These are phyloP conservation scores for Trypanosoma caninum DNA, from an alignment of 208 protist species.

Conservation along the genomic window DNA sequence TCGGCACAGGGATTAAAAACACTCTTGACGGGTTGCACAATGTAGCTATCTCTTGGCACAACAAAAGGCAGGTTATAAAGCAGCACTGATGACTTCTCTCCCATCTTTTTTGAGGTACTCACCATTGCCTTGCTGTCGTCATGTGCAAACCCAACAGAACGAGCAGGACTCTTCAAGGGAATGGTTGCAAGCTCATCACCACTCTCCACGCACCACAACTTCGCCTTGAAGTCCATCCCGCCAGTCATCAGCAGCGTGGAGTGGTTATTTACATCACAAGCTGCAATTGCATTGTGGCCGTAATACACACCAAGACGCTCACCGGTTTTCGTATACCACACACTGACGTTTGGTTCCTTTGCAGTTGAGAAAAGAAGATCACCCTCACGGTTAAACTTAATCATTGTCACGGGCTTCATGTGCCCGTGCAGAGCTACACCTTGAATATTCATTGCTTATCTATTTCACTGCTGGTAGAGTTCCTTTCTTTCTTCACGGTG, in stretches of 20 bases:
- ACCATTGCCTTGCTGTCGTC: conserved; percentile 91
- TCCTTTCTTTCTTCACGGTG: conserved; percentile 1
- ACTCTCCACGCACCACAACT: conserved; percentile 91
- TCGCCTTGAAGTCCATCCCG: conserved; percentile 64
- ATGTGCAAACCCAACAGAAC: conserved; percentile 79
- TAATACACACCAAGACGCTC: conserved; percentile 96
- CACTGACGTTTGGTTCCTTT: conserved; percentile 89
- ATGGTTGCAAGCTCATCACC: conserved; percentile 84
- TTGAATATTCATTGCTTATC: conserved; percentile 39
- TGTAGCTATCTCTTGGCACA: conserved; percentile 45
- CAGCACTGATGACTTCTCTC: conserved; percentile 75
- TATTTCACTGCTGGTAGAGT: conserved; percentile 4
- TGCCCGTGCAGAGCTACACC: conserved; percentile 85
- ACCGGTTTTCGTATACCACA: conserved; percentile 95
- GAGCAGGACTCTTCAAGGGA: conserved; percentile 60
- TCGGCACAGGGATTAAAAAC: conserved; percentile 57
- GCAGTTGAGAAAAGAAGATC: conserved; percentile 96
- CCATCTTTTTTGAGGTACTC: conserved; percentile 86
- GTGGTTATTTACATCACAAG: conserved; percentile 91
- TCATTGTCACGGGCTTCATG: conserved; percentile 87
- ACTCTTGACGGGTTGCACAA: conserved; percentile 57
- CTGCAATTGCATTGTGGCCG: conserved; percentile 91
- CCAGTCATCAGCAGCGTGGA: conserved; percentile 85
- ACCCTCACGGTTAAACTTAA: conserved; percentile 98
- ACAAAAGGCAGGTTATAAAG: conserved; percentile 88